Evolutionary conservation across 768 basidiomycete genomes (phyloP), one percentile per base, ranked within the genome.

Genomic region (Cubamyces lactineus): DNA sequence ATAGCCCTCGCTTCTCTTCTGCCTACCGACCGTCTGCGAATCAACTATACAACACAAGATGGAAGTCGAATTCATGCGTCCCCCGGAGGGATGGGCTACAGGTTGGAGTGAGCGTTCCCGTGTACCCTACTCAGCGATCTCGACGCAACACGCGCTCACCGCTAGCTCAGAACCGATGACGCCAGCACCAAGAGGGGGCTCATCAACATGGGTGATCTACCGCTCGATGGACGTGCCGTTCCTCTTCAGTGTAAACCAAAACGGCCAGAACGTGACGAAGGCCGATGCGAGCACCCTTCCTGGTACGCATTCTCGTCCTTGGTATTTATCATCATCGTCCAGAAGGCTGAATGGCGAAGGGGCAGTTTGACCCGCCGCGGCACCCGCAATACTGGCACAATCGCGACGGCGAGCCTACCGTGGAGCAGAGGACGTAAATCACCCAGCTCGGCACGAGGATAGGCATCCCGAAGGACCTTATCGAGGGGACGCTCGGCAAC

Each of bases 111-210:
- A 8, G 42, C 2, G 9, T 5, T 55, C 30, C 41, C 2, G 13
- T 15, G 28, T 5, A 30, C 26, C 30, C 17, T 26, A 3, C 28
- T 28, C 28, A 9, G 4, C 19, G 21, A 28, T 15, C 21, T 34
- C 34, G 9, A 11, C 9, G 9, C 34, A 9, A 11, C 34, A 11
- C 34, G 34, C 34, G 34, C 34, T 34, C 9, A 34, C 34, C 34
- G 34, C 34, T 34, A 34, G 17, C 17, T 17, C 42, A 55, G 53
- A 43, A n/a, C 53, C 42, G 26, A 55, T 55, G 53, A 55, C 53
- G 5, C 24, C 43, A 3, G 30, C 9, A 30, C 53, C 45, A n/a
- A 21, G 23, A 19, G 23, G n/a, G 13, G 24, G 2, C 40, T 42
- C 3, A 13, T 12, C 12, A 26, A 16, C 5, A 23, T 24, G n/a